These are phyloP conservation scores for Filosporella fistucella DNA, from an alignment of 495 filamentous ascomycete genomes.

Conservation along the genomic window DNA sequence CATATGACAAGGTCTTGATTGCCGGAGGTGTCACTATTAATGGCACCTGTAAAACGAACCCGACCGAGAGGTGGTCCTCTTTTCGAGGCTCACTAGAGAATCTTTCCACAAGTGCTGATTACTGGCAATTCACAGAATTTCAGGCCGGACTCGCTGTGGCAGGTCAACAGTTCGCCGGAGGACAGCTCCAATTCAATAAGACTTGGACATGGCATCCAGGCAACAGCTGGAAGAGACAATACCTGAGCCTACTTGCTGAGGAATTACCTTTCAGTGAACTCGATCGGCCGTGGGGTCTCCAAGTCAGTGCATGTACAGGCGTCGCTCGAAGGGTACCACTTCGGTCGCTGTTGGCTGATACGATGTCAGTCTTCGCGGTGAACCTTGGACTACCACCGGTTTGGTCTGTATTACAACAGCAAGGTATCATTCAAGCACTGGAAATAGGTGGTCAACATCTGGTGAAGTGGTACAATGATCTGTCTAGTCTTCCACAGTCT, in stretches of 20 bases:
- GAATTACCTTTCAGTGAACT: slow-evolving; percentile 3
- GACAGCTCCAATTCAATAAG: slow-evolving; percentile 9
- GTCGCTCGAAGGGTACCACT: slow-evolving; percentile 10
- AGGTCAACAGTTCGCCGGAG: not conserved
- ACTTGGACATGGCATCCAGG: slow-evolving; percentile 6
- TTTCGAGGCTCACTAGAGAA: not conserved
- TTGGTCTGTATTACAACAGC: not conserved
- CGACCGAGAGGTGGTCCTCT: not conserved
- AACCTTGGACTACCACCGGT: not conserved
- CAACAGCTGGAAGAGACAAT: slow-evolving; percentile 4
- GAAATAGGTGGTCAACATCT: not conserved
- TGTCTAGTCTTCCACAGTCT: not conserved
- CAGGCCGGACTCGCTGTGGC: not conserved
- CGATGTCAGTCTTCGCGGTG: not conserved
- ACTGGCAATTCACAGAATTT: slow-evolving; percentile 6
- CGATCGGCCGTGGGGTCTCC: slow-evolving; percentile 8
- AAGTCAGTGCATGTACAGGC: slow-evolving; percentile 12
- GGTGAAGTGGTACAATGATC: not conserved
- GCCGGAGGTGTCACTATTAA: slow-evolving; percentile 4
- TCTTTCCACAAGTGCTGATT: slow-evolving; percentile 1
- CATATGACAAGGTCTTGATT: slow-evolving; percentile 9
- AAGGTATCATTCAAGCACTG: not conserved
- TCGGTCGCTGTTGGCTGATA: slow-evolving; percentile 4
- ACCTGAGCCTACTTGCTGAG: slow-evolving; percentile 3
- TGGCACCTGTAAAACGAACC: slow-evolving; percentile 2